Evolutionary conservation across 2,329 filamentous ascomycete genomes (phyloP).

Genomic region (Ceratocystis diversiconidia): DNA sequence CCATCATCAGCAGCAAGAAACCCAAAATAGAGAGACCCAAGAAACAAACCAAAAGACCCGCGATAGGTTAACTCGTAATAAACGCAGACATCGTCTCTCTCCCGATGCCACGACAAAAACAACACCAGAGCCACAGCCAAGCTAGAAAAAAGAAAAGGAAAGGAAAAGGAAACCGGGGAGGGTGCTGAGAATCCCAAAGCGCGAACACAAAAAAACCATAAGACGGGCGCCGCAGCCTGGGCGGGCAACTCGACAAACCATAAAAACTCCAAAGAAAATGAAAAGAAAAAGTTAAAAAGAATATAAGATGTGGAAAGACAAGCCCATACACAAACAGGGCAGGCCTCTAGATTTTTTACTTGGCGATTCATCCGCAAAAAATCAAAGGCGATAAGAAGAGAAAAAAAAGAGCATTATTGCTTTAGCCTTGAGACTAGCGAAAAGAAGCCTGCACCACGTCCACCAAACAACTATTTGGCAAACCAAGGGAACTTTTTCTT

Average conservation of each 20-base stretch:
- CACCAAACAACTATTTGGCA: constrained; percentile 30
- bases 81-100: background rate
- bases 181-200: background rate
- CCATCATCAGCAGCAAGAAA: background rate
- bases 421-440: background rate
- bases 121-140: background rate
- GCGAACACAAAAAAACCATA: background rate
- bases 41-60: background rate
- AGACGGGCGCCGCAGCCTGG: background rate
- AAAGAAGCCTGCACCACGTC: background rate
- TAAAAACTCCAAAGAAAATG: background rate
- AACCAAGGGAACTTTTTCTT: constrained; percentile 58
- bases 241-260: background rate
- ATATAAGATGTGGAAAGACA: background rate
- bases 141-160: background rate
- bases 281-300: background rate
- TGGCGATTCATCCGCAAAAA: background rate
- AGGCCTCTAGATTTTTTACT: background rate
- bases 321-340: background rate
- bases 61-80: background rate
- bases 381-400: background rate
- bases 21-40: constrained; percentile 3
- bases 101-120: background rate
- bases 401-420: background rate
- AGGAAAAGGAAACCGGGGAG: background rate